These are phyloP conservation scores for Halophytophthora polymorphica DNA, from an alignment of 352 stramenopile genomes.

Conservation along the genomic window DNA sequence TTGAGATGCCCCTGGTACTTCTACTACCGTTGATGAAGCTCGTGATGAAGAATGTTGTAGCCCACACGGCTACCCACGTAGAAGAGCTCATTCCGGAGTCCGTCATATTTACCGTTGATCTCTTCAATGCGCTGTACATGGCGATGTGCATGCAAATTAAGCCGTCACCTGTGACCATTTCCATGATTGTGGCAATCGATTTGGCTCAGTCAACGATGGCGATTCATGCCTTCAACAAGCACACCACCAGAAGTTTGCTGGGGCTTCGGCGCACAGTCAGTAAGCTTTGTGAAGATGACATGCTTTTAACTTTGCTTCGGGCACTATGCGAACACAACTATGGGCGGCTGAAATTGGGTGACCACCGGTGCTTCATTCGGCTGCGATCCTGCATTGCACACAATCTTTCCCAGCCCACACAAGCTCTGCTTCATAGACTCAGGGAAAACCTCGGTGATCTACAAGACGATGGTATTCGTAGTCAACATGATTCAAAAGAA, in stretches of 20 bases:
- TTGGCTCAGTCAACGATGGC: constrained; percentile 6
- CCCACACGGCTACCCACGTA: constrained; percentile 8
- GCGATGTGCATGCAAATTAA: constrained; percentile 28
- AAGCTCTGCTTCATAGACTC: constrained; percentile 3
- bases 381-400: constrained; percentile 4
- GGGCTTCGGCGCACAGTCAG: neutral
- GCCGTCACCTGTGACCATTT: constrained; percentile 11
- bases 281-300: neutral
- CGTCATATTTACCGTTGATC: constrained; percentile 28
- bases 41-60: constrained; percentile 25
- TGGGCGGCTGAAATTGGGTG: neutral
- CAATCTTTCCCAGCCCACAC: neutral
- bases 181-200: constrained; percentile 19
- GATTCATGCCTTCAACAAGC: neutral
- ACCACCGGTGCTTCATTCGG: neutral
- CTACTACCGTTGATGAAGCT: constrained; percentile 36
- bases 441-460: neutral
- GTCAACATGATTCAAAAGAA: too few species aligned
- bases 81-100: constrained; percentile 24
- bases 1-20: constrained; percentile 15
- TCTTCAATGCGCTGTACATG: constrained; percentile 40
- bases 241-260: neutral
- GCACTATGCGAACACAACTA: too few species aligned
- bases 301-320: neutral
- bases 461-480: too few species aligned